Base-by-base conservation (phyloP, 805 yeast genomes). In the Metschnikowia henanensis region DNA sequence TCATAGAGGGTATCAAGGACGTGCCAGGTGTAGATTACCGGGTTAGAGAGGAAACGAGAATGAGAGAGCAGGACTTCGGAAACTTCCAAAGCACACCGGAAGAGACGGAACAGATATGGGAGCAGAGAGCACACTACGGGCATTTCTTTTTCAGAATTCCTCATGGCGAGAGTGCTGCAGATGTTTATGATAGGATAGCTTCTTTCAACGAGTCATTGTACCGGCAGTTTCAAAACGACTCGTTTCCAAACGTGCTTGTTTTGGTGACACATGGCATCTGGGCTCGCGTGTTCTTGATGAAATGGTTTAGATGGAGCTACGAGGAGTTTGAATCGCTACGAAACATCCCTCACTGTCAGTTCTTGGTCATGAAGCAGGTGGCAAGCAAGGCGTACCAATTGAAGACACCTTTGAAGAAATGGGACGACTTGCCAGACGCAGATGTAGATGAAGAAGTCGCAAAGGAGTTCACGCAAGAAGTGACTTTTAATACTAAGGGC, bases 21-120 rank as follows among this genome's bases (percentile, higher is more conserved):
- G 53, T 82, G 8, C 68, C 71, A 5, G 70, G 62, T 1, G 65
- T 70, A 1, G 53, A 56, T 4, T 83, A 80, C 53, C 71, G 75
- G 30, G 78, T 85, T 2, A 76, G 80, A 52, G 97, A 91, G 61
- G 97, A 91, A 59, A 96, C 97, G 10, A 68, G 97, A 42, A 80
- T 91, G 79, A 73, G 97, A 50, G 97, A 91, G 60, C 97, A 91
- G 64, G 97, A 91, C 62, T 91, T 91, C 59, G 97, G 97, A 17
- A 90, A 90, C 60, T 90, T 89, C 64, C 97, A 90, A 66, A 80
- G 85, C 43, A 76, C 83, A 0, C 76, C 80, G 1, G 81, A 79
- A 43, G 86, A 80, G 51, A 90, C 90, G 95, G 84, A 83, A 52
- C 71, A 74, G 52, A 84, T 89, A 26, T 84, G 96, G 89, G 75